Evolutionary conservation across 352 stramenopile genomes (phyloP).

Genomic region (Phytophthora palmivora): DNA sequence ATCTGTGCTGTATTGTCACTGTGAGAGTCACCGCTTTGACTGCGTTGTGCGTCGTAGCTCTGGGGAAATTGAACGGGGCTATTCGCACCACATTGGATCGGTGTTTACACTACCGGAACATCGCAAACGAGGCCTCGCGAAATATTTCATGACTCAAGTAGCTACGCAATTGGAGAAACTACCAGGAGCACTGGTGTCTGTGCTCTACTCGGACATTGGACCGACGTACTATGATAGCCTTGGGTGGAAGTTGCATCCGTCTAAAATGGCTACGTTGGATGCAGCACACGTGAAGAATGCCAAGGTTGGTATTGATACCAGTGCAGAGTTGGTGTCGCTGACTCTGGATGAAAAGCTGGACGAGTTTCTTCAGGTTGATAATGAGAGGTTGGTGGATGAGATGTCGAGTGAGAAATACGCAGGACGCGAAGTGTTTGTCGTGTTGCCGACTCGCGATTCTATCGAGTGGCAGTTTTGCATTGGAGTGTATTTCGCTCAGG

Average conservation of each 20-base stretch:
- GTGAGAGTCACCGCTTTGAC: conserved; percentile 68
- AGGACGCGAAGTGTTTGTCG: conserved; percentile 45
- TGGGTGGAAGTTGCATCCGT: conserved; percentile 63
- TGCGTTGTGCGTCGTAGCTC: conserved; percentile 42
- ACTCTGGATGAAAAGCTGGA: conserved; percentile 51
- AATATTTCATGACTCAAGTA: conserved; percentile 53
- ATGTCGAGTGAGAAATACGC: conserved; percentile 36
- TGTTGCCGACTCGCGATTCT: conserved; percentile 58
- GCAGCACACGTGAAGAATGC: conserved; percentile 15
- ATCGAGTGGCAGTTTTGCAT: conserved; percentile 77
- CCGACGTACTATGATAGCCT: conserved; percentile 69
- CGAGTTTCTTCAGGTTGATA: conserved; percentile 49
- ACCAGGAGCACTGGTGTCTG: conserved; percentile 45
- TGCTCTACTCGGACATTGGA: conserved; percentile 75
- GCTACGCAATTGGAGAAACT: conserved; percentile 37
- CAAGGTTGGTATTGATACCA: neutral
- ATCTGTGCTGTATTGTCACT: conserved; percentile 54
- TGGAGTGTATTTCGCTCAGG: conserved; percentile 54
- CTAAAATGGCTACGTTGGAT: conserved; percentile 47
- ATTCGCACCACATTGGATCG: conserved; percentile 68
- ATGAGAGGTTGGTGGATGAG: conserved; percentile 39
- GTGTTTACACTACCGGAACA: conserved; percentile 68
- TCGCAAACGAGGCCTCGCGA: conserved; percentile 55
- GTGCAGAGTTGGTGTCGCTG: conserved; percentile 22
- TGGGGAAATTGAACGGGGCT: conserved; percentile 49